A percentile compares a stretch with the other conserved stretches of the same genome.
Evolutionary conservation across 768 basidiomycete species (phyloP).

Genomic region (Lactarius psammicola): DNA sequence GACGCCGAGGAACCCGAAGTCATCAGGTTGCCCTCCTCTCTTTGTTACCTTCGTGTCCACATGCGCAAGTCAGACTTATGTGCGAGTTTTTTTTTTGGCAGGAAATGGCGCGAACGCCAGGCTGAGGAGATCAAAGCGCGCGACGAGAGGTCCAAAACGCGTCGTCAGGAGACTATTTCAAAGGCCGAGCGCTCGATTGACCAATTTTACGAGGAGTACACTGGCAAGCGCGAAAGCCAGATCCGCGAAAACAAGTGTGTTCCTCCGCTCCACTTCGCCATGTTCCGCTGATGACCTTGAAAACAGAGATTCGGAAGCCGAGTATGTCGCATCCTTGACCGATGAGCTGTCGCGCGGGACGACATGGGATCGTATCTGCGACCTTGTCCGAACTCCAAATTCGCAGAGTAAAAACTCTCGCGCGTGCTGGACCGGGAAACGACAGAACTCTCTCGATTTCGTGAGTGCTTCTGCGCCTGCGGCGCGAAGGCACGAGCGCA

Average conservation of each 20-base stretch:
- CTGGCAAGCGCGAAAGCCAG: slow-evolving; percentile 82
- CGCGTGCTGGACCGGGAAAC: slow-evolving; percentile 83
- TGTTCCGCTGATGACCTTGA: slow-evolving; percentile 2
- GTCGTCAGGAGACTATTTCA: slow-evolving; percentile 77
- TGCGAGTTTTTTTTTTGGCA: slow-evolving; percentile 34
- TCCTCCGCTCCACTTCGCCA: neutral
- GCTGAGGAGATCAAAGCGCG: slow-evolving; percentile 77
- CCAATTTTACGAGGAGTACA: slow-evolving; percentile 87
- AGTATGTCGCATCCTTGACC: slow-evolving; percentile 69
- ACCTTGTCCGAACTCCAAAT: slow-evolving; percentile 81
- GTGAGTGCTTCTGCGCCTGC: slow-evolving; percentile 89
- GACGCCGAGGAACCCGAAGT: slow-evolving; percentile 84
- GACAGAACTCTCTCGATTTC: slow-evolving; percentile 85
- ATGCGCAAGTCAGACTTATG: neutral
- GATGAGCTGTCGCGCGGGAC: slow-evolving; percentile 84
- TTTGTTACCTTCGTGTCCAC: neutral
- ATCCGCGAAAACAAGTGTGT: slow-evolving; percentile 95
- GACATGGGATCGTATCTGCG: slow-evolving; percentile 94
- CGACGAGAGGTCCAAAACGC: slow-evolving; percentile 74
- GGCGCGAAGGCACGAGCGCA: slow-evolving; percentile 86
- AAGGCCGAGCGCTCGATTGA: slow-evolving; percentile 87
- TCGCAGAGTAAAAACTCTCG: slow-evolving; percentile 96
- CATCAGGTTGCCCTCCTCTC: slow-evolving; percentile 64
- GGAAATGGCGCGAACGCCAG: slow-evolving; percentile 87
- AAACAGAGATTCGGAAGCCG: slow-evolving; percentile 79